Evolutionary conservation across 805 yeast species (phyloP).

Genomic region (Candida maesae): DNA sequence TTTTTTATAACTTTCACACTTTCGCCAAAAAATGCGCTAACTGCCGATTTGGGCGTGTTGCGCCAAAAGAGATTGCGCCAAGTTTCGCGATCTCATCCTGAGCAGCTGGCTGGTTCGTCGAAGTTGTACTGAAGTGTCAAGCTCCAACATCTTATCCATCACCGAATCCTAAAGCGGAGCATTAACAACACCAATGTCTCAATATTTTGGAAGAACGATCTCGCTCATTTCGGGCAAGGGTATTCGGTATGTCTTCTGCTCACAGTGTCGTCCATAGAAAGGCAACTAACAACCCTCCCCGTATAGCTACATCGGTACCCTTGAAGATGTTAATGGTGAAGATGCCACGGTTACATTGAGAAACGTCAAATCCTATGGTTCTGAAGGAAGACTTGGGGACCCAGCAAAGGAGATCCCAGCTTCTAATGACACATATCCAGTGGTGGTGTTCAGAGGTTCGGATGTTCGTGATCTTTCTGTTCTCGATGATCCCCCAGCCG

Average conservation of each 20-base stretch:
- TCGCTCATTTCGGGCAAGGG: conserved; percentile 75
- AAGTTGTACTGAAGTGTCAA: no score
- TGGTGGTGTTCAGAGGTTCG: conserved; percentile 82
- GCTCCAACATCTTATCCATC: no score
- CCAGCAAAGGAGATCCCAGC: conserved; percentile 70
- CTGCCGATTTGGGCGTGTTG: no score
- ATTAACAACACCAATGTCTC: conserved; percentile 56
- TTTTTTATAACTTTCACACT: no score
- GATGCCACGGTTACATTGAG: conserved; percentile 84
- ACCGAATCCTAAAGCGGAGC: not conserved
- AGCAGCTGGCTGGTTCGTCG: no score
- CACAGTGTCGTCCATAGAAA: not conserved
- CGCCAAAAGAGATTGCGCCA: no score
- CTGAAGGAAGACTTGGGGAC: conserved; percentile 82
- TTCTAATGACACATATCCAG: conserved; percentile 63
- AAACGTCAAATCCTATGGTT: conserved; percentile 79
- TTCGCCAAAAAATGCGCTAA: no score
- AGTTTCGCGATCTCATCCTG: no score
- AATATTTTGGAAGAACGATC: conserved; percentile 87
- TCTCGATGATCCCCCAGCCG: conserved; percentile 59
- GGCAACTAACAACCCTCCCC: not conserved
- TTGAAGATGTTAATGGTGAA: conserved; percentile 84
- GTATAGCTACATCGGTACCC: conserved; percentile 67
- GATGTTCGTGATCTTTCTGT: conserved; percentile 90
- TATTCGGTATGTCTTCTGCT: conserved; percentile 41